Evolutionary conservation across 2,329 filamentous ascomycete species (phyloP), one percentile per base, ranked within the genome.

Genomic region (Neoarthrinium moseri): DNA sequence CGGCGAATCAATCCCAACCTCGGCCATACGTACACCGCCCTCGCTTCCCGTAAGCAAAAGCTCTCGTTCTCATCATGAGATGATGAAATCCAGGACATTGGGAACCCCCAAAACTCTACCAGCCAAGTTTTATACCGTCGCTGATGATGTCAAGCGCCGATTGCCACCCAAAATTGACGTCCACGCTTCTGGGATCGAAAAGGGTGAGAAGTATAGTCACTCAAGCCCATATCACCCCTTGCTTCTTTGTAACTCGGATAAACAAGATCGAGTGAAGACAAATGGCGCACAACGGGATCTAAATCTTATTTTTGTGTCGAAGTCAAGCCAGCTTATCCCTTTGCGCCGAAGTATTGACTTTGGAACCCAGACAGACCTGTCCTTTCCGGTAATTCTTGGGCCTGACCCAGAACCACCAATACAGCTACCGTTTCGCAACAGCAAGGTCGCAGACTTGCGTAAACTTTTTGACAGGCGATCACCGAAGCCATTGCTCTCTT

Each of bases 371-470:
- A 43, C 39, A 22, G 17, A 43, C 27, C n/a, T 43, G 29, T 43
- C 39, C 2, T 32, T 32, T 17, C 15, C 27, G 7, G n/a, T n/a
- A n/a, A n/a, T n/a, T n/a, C n/a, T n/a, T n/a, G n/a, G n/a, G n/a
- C n/a, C n/a, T n/a, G n/a, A n/a, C n/a, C n/a, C n/a, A n/a, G n/a
- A n/a, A n/a, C n/a, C n/a, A n/a, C n/a, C n/a, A n/a, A n/a, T n/a
- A n/a, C n/a, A n/a, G n/a, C n/a, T n/a, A n/a, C n/a, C n/a, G n/a
- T n/a, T n/a, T 15, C 51, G 46, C 17, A 52, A 51, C 6, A 48
- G 41, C 18, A 64, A 58, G 29, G 63, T 68, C 5, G 52, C 61
- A 3, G 59, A 61, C 15, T 53, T 65, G 29, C 55, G 61, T 21
- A 54, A 27, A 30, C 22, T 62, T 0, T 66, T 66, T 43, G 61